Evolutionary conservation across 768 basidiomycete species (phyloP).

Genomic region (Tylopilus sp.): DNA sequence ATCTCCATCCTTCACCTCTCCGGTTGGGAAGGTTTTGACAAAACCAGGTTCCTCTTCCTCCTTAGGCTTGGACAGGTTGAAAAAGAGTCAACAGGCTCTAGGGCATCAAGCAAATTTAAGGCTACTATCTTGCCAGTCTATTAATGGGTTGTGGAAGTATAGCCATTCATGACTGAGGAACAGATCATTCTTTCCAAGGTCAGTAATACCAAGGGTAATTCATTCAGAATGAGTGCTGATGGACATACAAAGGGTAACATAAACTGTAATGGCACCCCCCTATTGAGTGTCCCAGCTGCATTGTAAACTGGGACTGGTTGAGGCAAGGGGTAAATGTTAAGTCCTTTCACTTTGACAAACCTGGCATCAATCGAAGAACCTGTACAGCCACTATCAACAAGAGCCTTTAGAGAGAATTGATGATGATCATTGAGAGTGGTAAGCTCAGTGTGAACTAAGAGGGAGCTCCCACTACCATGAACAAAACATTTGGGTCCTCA

Average conservation of each 20-base stretch:
- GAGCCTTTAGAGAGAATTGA: no score
- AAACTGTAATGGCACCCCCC: neutral
- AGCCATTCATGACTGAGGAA: neutral
- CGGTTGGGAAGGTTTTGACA: neutral
- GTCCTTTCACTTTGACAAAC: no score
- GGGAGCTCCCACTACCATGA: no score
- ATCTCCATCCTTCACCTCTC: conserved; percentile 1
- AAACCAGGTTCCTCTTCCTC: neutral
- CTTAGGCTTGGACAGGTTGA: neutral
- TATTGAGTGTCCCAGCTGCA: neutral
- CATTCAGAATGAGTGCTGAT: neutral
- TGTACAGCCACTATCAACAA: no score
- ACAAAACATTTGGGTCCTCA: no score
- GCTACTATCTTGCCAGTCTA: neutral
- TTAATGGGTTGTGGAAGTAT: neutral
- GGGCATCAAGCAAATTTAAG: neutral
- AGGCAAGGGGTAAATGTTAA: neutral
- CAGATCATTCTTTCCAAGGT: neutral
- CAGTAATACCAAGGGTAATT: neutral
- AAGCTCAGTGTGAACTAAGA: no score
- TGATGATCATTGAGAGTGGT: no score
- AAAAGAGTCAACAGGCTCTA: neutral
- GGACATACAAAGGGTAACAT: neutral
- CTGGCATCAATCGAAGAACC: no score
- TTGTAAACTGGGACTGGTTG: neutral